Evolutionary conservation across 2,329 filamentous ascomycete species (phyloP).

Genomic region (Nannizziopsis barbatae): DNA sequence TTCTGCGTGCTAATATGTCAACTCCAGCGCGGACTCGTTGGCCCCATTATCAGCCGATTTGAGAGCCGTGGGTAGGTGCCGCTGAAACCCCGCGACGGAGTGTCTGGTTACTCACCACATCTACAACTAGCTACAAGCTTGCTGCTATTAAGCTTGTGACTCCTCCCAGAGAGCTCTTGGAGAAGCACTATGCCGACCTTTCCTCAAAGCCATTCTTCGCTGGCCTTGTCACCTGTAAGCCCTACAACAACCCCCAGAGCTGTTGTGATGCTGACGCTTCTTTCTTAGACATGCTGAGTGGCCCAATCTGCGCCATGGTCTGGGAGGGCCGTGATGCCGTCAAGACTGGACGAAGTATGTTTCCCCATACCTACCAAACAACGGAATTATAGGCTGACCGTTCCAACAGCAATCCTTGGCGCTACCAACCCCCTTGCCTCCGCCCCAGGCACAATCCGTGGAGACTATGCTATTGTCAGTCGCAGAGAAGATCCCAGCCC

Average conservation of each 20-base stretch:
- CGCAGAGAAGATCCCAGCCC: too few species aligned
- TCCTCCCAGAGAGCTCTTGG: conserved; percentile 86
- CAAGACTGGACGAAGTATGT: conserved; percentile 88
- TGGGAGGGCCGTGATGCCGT: conserved; percentile 98
- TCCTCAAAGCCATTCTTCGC: conserved; percentile 89
- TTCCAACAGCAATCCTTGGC: conserved; percentile 64
- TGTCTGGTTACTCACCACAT: conserved; percentile 11
- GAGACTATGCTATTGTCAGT: conserved; percentile 67
- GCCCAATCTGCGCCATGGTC: conserved; percentile 97
- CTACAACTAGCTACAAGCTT: conserved; percentile 72
- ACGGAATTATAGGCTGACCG: conserved; percentile 16
- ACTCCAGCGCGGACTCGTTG: conserved; percentile 81
- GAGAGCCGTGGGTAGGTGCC: conserved; percentile 75
- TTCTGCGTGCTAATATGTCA: conserved; percentile 20
- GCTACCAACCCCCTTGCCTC: conserved; percentile 97
- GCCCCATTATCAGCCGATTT: conserved; percentile 95
- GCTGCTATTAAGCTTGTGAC: conserved; percentile 90
- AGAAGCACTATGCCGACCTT: conserved; percentile 95
- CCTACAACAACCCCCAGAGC: neutral
- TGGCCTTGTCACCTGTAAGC: conserved; percentile 80
- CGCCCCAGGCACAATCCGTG: conserved; percentile 94
- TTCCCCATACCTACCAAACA: neutral
- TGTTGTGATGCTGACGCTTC: conserved; percentile 2
- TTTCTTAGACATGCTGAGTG: conserved; percentile 76
- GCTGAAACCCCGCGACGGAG: neutral